Base-by-base conservation (phyloP, 768 basidiomycete genomes). In the Piloderma croceum region DNA sequence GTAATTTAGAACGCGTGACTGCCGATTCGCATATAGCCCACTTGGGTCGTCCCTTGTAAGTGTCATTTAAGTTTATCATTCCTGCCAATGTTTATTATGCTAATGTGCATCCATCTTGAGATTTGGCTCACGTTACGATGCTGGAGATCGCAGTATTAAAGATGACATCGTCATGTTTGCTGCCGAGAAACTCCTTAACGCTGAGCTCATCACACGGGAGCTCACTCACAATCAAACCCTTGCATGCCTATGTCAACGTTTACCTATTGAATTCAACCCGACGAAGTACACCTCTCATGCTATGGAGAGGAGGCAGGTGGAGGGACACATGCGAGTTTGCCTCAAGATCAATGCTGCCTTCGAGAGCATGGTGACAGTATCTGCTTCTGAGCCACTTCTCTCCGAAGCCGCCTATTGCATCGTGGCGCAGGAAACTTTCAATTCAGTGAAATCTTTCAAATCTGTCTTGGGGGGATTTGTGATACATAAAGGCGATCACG, bases 281-380 rank as follows among this genome's bases (percentile, higher is more conserved):
- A 51, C 49, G 17, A 51, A 36, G 7, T 33, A 39, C 34, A 27
- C 34, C 3, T 29, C 42, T 27, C 43, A 39, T 21, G 41, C 24
- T 13, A 38, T 34, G 33, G 55, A 61, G 41, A 45, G 43, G 43
- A 43, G 29, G 33, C 60, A 61, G 43, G 61, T 65, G 5, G 56
- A 58, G 39, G 36, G 47, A 1, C 62, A 63, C 43, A 52, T 63
- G 58, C 57, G 63, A 11, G 41, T 65, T 18, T 56, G 50, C 42
- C 42, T 58, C 15, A 48, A 49, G 15, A 48, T 53, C 13, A 41
- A 38, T 20, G 37, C 46, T 15, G 46, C 17, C 37, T 53, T 41
- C n/a, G 41, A 53, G 34, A 41, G 27, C 41, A 50, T 60, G 47
- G 34, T 42, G 17, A 62, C 61, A n/a, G 29, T 44, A 9, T 53